Conservation (phyloP, 805 yeast genomes). For the Starmerella vaccinii region DNA sequence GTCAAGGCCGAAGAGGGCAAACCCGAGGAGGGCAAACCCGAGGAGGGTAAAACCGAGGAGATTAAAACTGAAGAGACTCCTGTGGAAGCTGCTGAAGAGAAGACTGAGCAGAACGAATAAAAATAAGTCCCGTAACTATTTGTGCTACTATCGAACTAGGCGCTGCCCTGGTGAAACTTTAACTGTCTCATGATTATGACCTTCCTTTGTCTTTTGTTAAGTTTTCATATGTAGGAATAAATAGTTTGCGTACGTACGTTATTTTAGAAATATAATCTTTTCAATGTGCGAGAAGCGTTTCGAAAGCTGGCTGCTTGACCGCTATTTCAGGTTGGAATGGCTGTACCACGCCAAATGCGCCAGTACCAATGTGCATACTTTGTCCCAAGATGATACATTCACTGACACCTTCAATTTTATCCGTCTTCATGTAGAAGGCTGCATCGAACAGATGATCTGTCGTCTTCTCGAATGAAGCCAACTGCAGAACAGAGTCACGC, state of each 20-base stretch:
- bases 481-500: slow-evolving; percentile 94
- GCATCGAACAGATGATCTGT: slow-evolving; percentile 98
- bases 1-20: background rate
- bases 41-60: background rate
- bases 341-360: slow-evolving; percentile 67
- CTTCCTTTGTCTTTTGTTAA: background rate
- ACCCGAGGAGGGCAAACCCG: background rate
- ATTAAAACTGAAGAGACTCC: background rate
- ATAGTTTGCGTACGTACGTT: too few relatives aligned
- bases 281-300: slow-evolving; percentile 11
- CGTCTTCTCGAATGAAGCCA: slow-evolving; percentile 96
- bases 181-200: too few relatives aligned
- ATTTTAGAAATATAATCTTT: too few relatives aligned
- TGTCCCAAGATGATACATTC: slow-evolving; percentile 97
- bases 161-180: too few relatives aligned
- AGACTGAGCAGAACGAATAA: too few relatives aligned
- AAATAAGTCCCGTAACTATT: too few relatives aligned
- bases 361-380: slow-evolving; percentile 96
- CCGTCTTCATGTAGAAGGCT: slow-evolving; percentile 93
- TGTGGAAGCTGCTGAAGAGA: too few relatives aligned
- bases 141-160: too few relatives aligned
- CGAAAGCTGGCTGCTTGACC: slow-evolving; percentile 23
- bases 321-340: slow-evolving; percentile 26
- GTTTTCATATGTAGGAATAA: background rate
- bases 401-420: slow-evolving; percentile 91